phyloP scores from a whole-genome alignment of 2,329 filamentous ascomycete species.

The Fusarium pseudograminearum region DNA sequence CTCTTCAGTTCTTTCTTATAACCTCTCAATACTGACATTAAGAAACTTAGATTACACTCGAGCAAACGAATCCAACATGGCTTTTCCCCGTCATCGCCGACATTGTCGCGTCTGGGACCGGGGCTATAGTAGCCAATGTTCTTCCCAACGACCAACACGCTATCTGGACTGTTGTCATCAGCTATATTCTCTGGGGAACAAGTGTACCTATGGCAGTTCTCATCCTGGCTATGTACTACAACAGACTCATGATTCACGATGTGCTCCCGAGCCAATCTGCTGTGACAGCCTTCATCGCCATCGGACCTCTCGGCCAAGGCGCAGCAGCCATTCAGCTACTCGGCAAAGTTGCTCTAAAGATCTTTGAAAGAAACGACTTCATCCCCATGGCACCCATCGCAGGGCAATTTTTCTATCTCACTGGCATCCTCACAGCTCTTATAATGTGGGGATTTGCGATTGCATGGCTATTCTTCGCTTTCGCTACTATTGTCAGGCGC shows the following conservation, averaged over 20 bases:
- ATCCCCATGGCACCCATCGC: constrained; percentile 57
- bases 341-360: constrained; percentile 54
- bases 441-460: constrained; percentile 53
- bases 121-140: constrained; percentile 67
- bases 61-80: constrained; percentile 68
- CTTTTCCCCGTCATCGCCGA: constrained; percentile 72
- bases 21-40: constrained; percentile 6
- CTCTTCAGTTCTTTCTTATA: constrained; percentile 37
- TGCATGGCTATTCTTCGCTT: constrained; percentile 52
- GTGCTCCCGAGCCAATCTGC: constrained; percentile 70
- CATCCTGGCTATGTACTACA: constrained; percentile 71
- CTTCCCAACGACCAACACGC: constrained; percentile 63
- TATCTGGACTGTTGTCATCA: constrained; percentile 66
- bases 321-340: constrained; percentile 63
- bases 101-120: constrained; percentile 70
- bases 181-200: constrained; percentile 72
- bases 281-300: constrained; percentile 71
- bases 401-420: constrained; percentile 66
- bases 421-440: constrained; percentile 58
- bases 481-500: constrained; percentile 46
- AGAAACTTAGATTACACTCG: constrained; percentile 33
- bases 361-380: constrained; percentile 51
- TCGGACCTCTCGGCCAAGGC: constrained; percentile 72
- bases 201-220: constrained; percentile 64
- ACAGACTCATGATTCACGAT: constrained; percentile 69